Conservation (phyloP, 768 basidiomycete genomes). For the Podaxis sp. region DNA sequence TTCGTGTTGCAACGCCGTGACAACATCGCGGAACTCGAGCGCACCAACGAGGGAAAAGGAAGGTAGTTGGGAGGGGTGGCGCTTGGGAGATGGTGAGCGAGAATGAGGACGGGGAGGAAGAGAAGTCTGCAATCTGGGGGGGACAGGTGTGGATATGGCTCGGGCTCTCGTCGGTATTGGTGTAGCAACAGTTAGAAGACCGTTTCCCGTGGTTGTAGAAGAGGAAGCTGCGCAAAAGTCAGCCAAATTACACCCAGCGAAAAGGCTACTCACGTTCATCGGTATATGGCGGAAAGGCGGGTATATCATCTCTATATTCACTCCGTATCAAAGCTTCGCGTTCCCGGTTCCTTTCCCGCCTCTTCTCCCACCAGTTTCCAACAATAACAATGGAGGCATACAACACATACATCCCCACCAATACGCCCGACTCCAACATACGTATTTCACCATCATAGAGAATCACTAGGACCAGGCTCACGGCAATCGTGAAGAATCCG, state of each 20-base stretch:
- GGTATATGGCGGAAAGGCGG: slow-evolving; percentile 45
- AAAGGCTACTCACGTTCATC: slow-evolving; percentile 54
- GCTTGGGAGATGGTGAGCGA: slow-evolving; percentile 51
- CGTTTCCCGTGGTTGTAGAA: slow-evolving; percentile 17
- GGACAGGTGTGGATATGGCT: slow-evolving; percentile 35
- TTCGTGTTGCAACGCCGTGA: slow-evolving; percentile 74
- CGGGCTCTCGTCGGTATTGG: slow-evolving; percentile 38
- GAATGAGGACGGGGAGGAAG: slow-evolving; percentile 41
- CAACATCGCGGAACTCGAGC: slow-evolving; percentile 92
- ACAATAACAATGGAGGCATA: slow-evolving; percentile 79
- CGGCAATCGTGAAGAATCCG: slow-evolving; percentile 87
- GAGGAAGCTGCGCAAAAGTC: slow-evolving; percentile 16
- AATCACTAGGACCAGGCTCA: slow-evolving; percentile 71
- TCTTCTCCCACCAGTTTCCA: slow-evolving; percentile 74
- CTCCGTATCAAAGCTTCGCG: slow-evolving; percentile 53
- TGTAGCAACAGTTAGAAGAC: slow-evolving; percentile 26
- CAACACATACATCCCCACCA: slow-evolving; percentile 70
- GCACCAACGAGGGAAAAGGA: slow-evolving; percentile 93
- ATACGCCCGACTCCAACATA: slow-evolving; percentile 66
- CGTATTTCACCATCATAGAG: slow-evolving; percentile 74
- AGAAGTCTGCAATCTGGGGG: slow-evolving; percentile 35
- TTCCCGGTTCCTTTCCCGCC: slow-evolving; percentile 43
- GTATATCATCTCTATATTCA: slow-evolving; percentile 53
- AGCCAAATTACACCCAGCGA: slow-evolving; percentile 1
- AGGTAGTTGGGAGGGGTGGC: slow-evolving; percentile 53